These are phyloP conservation scores for Crithidia thermophila DNA, from an alignment of 208 protist genomes.

Conservation along the genomic window DNA sequence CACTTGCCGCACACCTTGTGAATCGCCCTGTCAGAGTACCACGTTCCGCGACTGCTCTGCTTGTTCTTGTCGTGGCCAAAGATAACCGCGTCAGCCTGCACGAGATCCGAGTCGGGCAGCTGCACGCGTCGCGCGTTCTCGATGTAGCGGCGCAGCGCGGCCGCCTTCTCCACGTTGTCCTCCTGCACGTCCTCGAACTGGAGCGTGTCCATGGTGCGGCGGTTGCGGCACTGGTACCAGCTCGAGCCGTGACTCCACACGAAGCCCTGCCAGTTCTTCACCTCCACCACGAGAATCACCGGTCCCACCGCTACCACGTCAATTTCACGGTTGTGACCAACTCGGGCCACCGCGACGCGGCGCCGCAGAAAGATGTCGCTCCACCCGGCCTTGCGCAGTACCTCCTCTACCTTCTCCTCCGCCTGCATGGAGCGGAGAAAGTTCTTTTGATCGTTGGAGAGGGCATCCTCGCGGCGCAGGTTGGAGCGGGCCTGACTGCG, in stretches of 20 bases:
- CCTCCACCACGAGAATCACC: constrained; percentile 85
- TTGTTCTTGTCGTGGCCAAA: constrained; percentile 1
- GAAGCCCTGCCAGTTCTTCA: constrained; percentile 91
- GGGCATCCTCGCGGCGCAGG: constrained; percentile 36
- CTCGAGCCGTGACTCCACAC: constrained; percentile 85
- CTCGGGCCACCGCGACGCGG: constrained; percentile 68
- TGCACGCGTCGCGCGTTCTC: constrained; percentile 75
- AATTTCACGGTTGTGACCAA: constrained; percentile 89
- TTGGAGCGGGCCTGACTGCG: constrained; percentile 46
- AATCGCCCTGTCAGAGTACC: constrained; percentile 72
- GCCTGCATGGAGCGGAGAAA: constrained; percentile 75
- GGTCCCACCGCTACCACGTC: constrained; percentile 85
- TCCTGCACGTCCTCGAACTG: constrained; percentile 89
- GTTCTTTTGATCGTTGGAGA: constrained; percentile 34
- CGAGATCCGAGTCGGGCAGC: constrained; percentile 55
- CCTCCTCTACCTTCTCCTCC: constrained; percentile 66
- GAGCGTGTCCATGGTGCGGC: constrained; percentile 38
- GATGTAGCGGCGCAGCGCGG: constrained; percentile 80
- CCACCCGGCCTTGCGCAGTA: constrained; percentile 80
- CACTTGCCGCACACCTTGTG: constrained; percentile 78
- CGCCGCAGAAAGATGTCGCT: constrained; percentile 77
- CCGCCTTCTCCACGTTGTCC: constrained; percentile 86
- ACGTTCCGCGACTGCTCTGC: constrained; percentile 44
- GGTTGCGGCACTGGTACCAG: constrained; percentile 79
- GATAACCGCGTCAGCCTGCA: constrained; percentile 9